These are phyloP conservation scores for Xylaria nigripes DNA, from an alignment of 495 filamentous ascomycete genomes.

Conservation along the genomic window DNA sequence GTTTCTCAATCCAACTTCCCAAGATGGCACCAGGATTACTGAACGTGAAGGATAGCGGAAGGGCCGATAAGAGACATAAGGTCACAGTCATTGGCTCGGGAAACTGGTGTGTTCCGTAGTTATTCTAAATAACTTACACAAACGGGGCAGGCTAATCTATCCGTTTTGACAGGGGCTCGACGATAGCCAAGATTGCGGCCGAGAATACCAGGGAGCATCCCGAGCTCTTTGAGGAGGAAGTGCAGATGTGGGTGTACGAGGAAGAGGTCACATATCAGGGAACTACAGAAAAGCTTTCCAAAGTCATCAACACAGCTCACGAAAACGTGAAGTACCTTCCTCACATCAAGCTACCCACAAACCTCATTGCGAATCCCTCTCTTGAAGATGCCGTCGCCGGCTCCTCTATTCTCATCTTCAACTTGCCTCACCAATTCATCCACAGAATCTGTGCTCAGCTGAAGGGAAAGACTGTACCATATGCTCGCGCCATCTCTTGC, in stretches of 20 bases:
- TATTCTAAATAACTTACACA: neutral
- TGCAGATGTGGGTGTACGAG: slow-evolving; percentile 97
- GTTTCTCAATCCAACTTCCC: slow-evolving; percentile 1
- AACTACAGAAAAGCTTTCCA: slow-evolving; percentile 73
- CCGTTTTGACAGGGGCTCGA: slow-evolving; percentile 60
- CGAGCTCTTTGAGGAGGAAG: slow-evolving; percentile 73
- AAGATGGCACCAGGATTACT: slow-evolving; percentile 10
- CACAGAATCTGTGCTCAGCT: slow-evolving; percentile 75
- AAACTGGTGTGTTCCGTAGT: slow-evolving; percentile 63
- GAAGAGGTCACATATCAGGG: slow-evolving; percentile 71
- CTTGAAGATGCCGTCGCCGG: slow-evolving; percentile 71
- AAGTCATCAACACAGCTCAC: slow-evolving; percentile 82
- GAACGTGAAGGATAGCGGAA: slow-evolving; percentile 9
- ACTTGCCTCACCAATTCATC: slow-evolving; percentile 97
- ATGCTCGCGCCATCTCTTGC: slow-evolving; percentile 88
- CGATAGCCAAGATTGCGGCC: slow-evolving; percentile 93
- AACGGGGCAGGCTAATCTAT: neutral
- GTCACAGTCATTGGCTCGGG: slow-evolving; percentile 91
- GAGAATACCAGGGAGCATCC: slow-evolving; percentile 76
- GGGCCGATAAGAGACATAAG: slow-evolving; percentile 67
- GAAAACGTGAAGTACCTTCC: slow-evolving; percentile 98
- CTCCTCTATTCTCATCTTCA: slow-evolving; percentile 87
- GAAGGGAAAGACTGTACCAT: slow-evolving; percentile 81
- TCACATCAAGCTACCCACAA: slow-evolving; percentile 69
- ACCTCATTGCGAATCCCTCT: slow-evolving; percentile 85